Percentiles rank a stretch among this genome's conserved stretches.
Evolutionary conservation across 1,284 basidiomycete genomes (phyloP).

Genomic region (Tylopilus orsonianus): DNA sequence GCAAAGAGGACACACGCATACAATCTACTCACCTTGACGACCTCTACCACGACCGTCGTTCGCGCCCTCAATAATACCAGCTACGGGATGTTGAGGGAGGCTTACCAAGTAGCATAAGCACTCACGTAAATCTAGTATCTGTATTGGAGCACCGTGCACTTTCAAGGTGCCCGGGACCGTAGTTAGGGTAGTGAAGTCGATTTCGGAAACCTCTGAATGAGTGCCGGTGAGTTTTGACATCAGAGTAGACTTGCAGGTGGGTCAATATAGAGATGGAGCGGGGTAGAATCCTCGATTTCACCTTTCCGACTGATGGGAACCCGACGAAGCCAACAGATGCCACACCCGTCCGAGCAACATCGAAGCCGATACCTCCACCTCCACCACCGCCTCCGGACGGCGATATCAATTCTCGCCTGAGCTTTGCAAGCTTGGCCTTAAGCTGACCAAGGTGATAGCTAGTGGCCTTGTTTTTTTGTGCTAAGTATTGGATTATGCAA

Average conservation of each 20-base stretch:
- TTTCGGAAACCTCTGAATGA: conserved; percentile 95
- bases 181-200: conserved; percentile 95
- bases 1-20: neutral
- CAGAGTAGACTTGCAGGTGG: conserved; percentile 71
- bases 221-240: conserved; percentile 99
- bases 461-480: conserved; percentile 97
- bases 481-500: conserved; percentile 38
- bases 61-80: conserved; percentile 98
- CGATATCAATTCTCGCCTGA: conserved; percentile 90
- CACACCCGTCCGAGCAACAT: conserved; percentile 95
- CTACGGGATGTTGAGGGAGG: conserved; percentile 38
- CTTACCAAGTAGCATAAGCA: conserved; percentile 29
- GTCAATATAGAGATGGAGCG: conserved; percentile 4
- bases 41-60: conserved; percentile 98
- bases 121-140: conserved; percentile 82
- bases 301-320: conserved; percentile 86
- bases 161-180: conserved; percentile 96
- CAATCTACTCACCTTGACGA: conserved; percentile 71
- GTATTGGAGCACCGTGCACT: conserved; percentile 92
- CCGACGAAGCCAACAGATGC: conserved; percentile 97
- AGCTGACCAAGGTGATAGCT: conserved; percentile 96
- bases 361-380: conserved; percentile 86
- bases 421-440: conserved; percentile 98
- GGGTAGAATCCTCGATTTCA: conserved; percentile 34
- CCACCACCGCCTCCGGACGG: conserved; percentile 83